Conservation (phyloP, 2,329 filamentous ascomycete genomes). For the Claviceps paspali region DNA sequence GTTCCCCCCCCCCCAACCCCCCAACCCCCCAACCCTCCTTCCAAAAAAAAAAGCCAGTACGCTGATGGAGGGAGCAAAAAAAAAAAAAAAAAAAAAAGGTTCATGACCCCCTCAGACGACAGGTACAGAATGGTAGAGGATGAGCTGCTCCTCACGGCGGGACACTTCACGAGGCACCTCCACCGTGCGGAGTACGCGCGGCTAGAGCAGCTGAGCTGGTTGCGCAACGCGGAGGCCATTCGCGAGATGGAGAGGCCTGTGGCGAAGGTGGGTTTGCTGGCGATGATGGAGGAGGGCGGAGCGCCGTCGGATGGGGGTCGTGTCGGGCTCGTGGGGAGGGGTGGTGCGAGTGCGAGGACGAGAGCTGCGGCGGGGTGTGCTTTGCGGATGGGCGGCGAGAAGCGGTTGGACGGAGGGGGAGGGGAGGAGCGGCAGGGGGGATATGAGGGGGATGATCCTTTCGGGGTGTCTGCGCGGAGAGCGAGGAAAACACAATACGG, state of each 20-base stretch:
- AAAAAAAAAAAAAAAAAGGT: constrained; percentile 19
- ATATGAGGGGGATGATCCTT: too few relatives aligned
- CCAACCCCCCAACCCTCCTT: too few relatives aligned
- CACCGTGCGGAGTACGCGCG: constrained; percentile 64
- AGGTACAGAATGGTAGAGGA: constrained; percentile 73
- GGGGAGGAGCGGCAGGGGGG: not conserved
- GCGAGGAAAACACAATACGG: not conserved
- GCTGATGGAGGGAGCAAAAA: too few relatives aligned
- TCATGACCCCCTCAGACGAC: constrained; percentile 61
- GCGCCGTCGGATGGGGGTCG: constrained; percentile 14
- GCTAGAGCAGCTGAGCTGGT: constrained; percentile 41
- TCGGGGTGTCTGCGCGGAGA: too few relatives aligned
- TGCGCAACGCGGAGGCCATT: constrained; percentile 37
- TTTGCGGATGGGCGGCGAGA: too few relatives aligned
- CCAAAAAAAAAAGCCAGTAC: too few relatives aligned
- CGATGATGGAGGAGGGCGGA: constrained; percentile 11
- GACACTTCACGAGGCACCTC: constrained; percentile 56
- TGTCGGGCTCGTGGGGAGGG: not conserved
- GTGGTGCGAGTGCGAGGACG: not conserved
- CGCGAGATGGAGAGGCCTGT: constrained; percentile 36
- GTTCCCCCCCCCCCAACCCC: too few relatives aligned
- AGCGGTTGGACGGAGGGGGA: too few relatives aligned
- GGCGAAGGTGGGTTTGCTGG: constrained; percentile 15
- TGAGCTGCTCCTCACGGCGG: constrained; percentile 53
- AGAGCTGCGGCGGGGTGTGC: constrained; percentile 8